Conservation (phyloP, 768 basidiomycete species). For the Tulasnella sp. region DNA sequence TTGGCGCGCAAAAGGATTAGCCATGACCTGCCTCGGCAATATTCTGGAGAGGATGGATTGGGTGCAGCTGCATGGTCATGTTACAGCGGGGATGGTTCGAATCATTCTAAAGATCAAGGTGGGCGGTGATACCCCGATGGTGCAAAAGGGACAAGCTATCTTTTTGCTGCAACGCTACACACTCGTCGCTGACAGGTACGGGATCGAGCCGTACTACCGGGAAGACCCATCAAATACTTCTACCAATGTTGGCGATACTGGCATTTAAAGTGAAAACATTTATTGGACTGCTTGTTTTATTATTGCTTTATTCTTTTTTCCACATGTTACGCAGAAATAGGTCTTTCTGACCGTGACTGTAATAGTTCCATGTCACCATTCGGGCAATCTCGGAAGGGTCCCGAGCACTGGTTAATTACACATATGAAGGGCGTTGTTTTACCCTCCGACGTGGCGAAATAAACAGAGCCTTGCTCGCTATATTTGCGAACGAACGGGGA, state of each 20-base stretch:
- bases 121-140: neutral
- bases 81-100: neutral
- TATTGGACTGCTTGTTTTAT: too few species aligned
- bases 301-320: too few species aligned
- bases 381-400: too few species aligned
- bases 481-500: too few species aligned
- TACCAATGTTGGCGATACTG: neutral
- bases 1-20: neutral
- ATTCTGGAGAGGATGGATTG: constrained; percentile 1
- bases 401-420: too few species aligned
- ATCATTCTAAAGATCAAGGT: neutral
- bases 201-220: neutral
- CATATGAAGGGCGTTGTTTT: too few species aligned
- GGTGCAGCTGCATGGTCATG: neutral
- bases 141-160: neutral
- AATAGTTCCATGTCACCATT: too few species aligned
- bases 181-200: neutral
- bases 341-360: too few species aligned
- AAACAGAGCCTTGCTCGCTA: too few species aligned
- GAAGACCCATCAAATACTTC: neutral
- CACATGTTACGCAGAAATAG: too few species aligned
- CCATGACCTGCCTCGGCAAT: neutral
- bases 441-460: too few species aligned
- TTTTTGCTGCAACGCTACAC: neutral
- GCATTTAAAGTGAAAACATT: too few species aligned